Evolutionary conservation across 1,139 yeast genomes (phyloP), one percentile per base, ranked within the genome.

Genomic region (Diutina catenulata): DNA sequence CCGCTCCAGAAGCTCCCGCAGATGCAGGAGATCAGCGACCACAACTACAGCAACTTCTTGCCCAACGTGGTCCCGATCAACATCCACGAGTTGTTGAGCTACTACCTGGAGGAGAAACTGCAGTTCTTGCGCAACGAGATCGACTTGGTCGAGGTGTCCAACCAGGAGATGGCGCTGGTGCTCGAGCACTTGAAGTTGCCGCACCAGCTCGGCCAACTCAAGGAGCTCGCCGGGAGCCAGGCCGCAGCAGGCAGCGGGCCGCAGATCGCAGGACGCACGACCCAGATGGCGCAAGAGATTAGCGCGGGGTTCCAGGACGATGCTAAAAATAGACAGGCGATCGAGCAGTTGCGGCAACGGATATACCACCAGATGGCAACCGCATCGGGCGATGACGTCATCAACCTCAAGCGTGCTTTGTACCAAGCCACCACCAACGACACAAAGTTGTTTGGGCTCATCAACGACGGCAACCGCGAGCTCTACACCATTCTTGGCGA

Each of bases 41-140:
- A 74, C 41, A 76, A 75, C 44, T 68, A 75, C 35, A 59, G 64
- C 21, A 65, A 67, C 39, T 67, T 91, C 37, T 84, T 81, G 56
- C 80, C 70, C 40, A 81, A 80, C 45, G 83, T 91, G 20, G 79
- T 91, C 7, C 97, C 98, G 2, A 65, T 87, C 49, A 74, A 79
- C 35, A 84, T 88, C 26, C 95, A 87, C 52, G 95, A 88, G 53
- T 76, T 83, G 49, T 72, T 84, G 41, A 84, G 95, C 47, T 66
- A 76, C 46, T 91, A 91, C 54, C 82, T 95, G 0, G 98, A 91
- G 52, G 88, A 83, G 52, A 83, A 86, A 56, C 88, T 95, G 0
- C 77, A 75, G 44, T 59, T 84, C 38, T 59, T 87, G 39, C 69
- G 98, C 47, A 68, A 65, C 39, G 91, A 84, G 50, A 68, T 79